Evolutionary conservation across 345 rosid genomes (phyloP).

Genomic region (Mercurialis annua): DNA sequence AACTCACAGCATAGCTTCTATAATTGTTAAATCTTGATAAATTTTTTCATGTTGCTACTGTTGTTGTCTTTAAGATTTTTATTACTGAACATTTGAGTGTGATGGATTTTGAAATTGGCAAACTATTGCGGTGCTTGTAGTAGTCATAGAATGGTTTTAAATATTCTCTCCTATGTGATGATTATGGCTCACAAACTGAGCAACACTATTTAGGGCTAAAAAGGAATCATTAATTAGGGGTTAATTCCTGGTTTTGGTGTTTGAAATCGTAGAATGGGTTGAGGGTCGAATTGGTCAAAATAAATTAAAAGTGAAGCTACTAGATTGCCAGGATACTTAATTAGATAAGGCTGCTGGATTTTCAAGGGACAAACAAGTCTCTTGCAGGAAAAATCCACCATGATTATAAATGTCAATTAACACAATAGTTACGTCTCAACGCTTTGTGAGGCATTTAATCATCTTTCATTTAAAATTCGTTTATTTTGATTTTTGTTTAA

Average conservation of each 20-base stretch:
- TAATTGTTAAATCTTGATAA: not conserved
- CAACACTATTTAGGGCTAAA: no score
- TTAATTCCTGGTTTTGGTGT: not conserved
- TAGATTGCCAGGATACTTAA: not conserved
- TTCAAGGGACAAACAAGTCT: not conserved
- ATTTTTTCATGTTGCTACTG: not conserved
- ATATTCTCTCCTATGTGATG: no score
- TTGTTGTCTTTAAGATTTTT: not conserved
- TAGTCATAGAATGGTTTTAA: no score
- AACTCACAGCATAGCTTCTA: not conserved
- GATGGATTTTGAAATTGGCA: not conserved
- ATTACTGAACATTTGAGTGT: not conserved
- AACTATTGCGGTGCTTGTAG: not conserved
- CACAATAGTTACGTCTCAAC: not conserved
- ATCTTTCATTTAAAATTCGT: not conserved
- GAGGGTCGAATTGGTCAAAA: not conserved
- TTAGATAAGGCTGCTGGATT: not conserved
- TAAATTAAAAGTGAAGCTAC: not conserved
- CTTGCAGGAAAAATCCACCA: not conserved
- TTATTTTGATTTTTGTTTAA: not conserved
- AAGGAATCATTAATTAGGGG: no score
- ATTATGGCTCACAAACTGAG: no score
- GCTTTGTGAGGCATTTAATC: not conserved
- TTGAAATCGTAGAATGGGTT: not conserved
- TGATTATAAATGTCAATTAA: not conserved